Evolutionary conservation across 2,329 filamentous ascomycete genomes (phyloP), one percentile per base, ranked within the genome.

Genomic region (Cryphonectria japonica): DNA sequence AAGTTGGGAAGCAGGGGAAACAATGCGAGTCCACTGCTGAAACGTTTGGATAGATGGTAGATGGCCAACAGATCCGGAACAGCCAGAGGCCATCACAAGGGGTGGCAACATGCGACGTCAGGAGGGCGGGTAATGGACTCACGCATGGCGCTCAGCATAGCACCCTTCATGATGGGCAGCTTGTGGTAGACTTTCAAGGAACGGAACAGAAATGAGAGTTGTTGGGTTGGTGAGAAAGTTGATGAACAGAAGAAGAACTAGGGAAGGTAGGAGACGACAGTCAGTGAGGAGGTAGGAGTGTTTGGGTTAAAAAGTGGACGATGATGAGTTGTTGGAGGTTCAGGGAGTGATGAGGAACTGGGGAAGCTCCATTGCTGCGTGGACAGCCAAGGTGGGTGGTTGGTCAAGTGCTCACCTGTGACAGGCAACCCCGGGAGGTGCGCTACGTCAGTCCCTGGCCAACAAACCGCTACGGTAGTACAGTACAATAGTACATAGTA

Each of bases 111-210:
- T 68, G 69, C 69, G 69, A 62, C 71, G 39, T 26, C 26, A 34
- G 29, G 4, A 64, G 57, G 46, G 26, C 46, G 65, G 41, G 67
- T 41, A 60, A 65, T 46, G 66, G 43, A 73, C 71, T 73, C 43
- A 73, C 71, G 71, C 71, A 73, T 71, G 66, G 71, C 91, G 81
- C 94, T 86, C 80, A 97, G 83, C 79, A 94, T 85, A 84, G 91
- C 86, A 83, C 90, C 90, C 91, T 97, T 98, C 95, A 98, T 98
- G 82, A 76, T 86, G 83, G 82, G 81, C 81, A 75, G 77, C 75
- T 77, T 14, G 3, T 50, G 22, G 6, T 69, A 61, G n/a, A n/a
- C 26, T 54, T n/a, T 66, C 19, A 14, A 39, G 52, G 43, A 26
- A 34, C 19, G 29, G 41, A 63, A 63, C 13, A 26, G 34, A 39